Evolutionary conservation across 1,284 basidiomycete species (phyloP), one percentile per base, ranked within the genome.

Genomic region (Leccinum huronense): DNA sequence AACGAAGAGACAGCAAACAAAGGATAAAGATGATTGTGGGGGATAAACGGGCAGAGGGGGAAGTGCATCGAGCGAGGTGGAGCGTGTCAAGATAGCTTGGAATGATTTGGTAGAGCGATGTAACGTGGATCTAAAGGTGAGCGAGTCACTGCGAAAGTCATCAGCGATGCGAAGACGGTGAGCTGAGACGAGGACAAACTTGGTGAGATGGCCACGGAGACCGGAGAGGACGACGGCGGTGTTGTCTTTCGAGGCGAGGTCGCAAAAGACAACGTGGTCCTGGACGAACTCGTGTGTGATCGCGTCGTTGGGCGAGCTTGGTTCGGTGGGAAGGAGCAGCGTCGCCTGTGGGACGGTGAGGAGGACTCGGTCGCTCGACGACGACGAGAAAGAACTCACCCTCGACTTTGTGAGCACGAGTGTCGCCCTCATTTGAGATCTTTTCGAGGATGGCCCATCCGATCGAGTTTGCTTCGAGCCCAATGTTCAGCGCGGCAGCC

Each of bases 361-460:
- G 55, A 16, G 19, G 19, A 14, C 23, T 23, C 23, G 34, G 3
- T 3, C 42, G 14, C 3, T 34, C 8, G 8, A 58, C 23, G 48
- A 23, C 23, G 23, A 58, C n/a, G 64, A 59, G 58, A 7, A 73
- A 59, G 58, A 7, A 73, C 79, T 59, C 63, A 90, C 92, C 85
- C 91, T 91, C 36, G 88, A 87, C 23, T 80, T 81, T 1, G 86
- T 85, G 60, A 94, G 72, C 1, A 86, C 80, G 66, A 10, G 74
- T 78, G 66, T 90, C 87, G 2, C 83, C 84, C 67, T 90, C 88
- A 23, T 81, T 81, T 5, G 90, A 84, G 27, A 96, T 80, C 66
- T 85, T 86, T 76, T 96, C 93, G 57, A 95, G 79, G 58, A 96
- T 92, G 19, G 86, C 86, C 92, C 92, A 94, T 1, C 94, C 94